A percentile compares a stretch with the other conserved stretches of the same genome.
Evolutionary conservation across 345 rosid genomes (phyloP).

Genomic region (Arabis hirsuta): DNA sequence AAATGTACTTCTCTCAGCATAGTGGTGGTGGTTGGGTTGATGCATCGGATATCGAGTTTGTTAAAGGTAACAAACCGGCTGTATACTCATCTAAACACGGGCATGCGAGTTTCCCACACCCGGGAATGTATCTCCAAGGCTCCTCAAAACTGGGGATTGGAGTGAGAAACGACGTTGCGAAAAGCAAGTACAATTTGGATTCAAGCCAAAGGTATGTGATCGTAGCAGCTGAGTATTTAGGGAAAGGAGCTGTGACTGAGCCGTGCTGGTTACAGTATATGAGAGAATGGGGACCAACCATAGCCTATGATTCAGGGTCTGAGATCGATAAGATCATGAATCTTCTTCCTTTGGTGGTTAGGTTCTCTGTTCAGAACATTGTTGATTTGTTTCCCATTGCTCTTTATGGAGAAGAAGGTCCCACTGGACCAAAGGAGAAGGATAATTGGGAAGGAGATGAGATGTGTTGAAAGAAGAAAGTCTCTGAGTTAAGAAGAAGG

Average conservation of each 20-base stretch:
- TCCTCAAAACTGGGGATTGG: slow-evolving; percentile 80
- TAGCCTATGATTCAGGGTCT: slow-evolving; percentile 76
- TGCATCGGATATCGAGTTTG: slow-evolving; percentile 68
- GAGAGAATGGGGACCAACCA: slow-evolving; percentile 96
- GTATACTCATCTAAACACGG: slow-evolving; percentile 87
- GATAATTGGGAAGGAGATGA: slow-evolving; percentile 91
- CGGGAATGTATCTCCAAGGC: slow-evolving; percentile 84
- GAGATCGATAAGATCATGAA: slow-evolving; percentile 72
- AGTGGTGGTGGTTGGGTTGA: slow-evolving; percentile 88
- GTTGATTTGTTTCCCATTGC: slow-evolving; percentile 83
- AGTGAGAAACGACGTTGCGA: slow-evolving; percentile 66
- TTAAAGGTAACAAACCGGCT: slow-evolving; percentile 55
- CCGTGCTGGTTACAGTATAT: slow-evolving; percentile 89
- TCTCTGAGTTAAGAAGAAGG: neutral
- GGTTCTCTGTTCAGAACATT: slow-evolving; percentile 77
- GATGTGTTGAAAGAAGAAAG: slow-evolving; percentile 42
- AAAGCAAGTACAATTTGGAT: slow-evolving; percentile 62
- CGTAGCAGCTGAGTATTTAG: slow-evolving; percentile 81
- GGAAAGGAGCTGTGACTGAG: slow-evolving; percentile 59
- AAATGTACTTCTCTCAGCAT: slow-evolving; percentile 81
- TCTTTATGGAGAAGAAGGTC: slow-evolving; percentile 96
- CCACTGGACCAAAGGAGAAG: slow-evolving; percentile 95
- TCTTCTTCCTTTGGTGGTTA: slow-evolving; percentile 67
- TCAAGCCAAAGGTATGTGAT: slow-evolving; percentile 72
- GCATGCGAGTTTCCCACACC: slow-evolving; percentile 86